These are phyloP conservation scores for Paramecium tetraurelia DNA, from an alignment of 73 alveolate genomes.

Conservation along the genomic window DNA sequence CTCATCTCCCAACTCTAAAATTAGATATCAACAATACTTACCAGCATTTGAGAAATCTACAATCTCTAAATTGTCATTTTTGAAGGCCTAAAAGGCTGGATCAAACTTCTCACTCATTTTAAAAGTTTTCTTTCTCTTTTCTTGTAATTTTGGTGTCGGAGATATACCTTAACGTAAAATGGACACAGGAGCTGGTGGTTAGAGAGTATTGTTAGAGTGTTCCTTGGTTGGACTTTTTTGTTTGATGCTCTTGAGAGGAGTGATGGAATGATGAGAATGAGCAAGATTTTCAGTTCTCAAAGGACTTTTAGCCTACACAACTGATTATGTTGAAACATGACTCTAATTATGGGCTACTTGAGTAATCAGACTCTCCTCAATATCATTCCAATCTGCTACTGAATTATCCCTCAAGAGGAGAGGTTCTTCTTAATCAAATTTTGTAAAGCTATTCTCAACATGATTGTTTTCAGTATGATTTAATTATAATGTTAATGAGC, in stretches of 20 bases:
- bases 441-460: not conserved
- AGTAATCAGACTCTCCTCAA: not conserved
- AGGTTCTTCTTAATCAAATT: not conserved
- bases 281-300: not conserved
- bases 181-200: not conserved
- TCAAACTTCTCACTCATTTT: conserved; percentile 1
- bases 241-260: not conserved
- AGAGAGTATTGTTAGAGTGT: not conserved
- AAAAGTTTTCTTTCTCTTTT: not conserved
- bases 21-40: not conserved
- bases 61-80: conserved; percentile 4
- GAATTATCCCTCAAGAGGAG: not conserved
- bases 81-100: not conserved
- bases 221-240: not conserved
- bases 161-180: not conserved
- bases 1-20: conserved; percentile 3
- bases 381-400: conserved; percentile 20
- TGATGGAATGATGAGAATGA: not conserved
- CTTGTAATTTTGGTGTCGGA: not conserved
- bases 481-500: not conserved
- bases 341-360: not conserved
- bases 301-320: not conserved
- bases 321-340: not conserved
- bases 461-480: not conserved
- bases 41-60: conserved; percentile 34